These are phyloP conservation scores for Wallacemonas sp. DNA, from an alignment of 208 protist genomes.

Conservation along the genomic window DNA sequence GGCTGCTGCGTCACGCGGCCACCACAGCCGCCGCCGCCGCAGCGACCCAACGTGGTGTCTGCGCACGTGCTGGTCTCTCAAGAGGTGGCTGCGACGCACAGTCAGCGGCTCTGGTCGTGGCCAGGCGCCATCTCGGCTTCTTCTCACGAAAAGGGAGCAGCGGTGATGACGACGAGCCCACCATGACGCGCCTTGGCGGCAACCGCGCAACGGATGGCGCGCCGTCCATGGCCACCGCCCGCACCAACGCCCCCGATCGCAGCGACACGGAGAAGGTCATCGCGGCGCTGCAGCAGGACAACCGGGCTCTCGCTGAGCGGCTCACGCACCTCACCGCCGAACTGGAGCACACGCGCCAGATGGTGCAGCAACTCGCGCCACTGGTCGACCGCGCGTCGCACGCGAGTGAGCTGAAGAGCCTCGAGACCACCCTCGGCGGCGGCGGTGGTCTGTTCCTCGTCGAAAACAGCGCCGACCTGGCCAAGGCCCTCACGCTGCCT, in stretches of 20 bases:
- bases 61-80: no score
- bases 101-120: not conserved
- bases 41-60: no score
- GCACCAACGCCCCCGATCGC: constrained; percentile 10
- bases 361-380: constrained; percentile 26
- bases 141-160: not conserved
- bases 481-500: constrained; percentile 41
- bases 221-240: not conserved
- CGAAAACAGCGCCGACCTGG: constrained; percentile 35
- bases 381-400: constrained; percentile 30
- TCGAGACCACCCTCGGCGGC: constrained; percentile 27
- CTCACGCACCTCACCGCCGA: constrained; percentile 11
- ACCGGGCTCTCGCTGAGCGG: constrained; percentile 26
- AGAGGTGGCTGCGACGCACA: no score
- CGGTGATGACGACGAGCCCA: not conserved
- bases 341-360: constrained; percentile 21
- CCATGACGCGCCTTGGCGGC: constrained; percentile 4
- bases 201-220: not conserved
- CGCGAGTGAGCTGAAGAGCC: constrained; percentile 16
- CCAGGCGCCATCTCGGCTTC: not conserved
- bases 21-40: no score
- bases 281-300: constrained; percentile 24
- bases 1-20: no score
- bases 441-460: constrained; percentile 58
- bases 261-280: constrained; percentile 17